Base-by-base conservation (phyloP, 2,329 filamentous ascomycete genomes). In the Monilinia fructigena region DNA sequence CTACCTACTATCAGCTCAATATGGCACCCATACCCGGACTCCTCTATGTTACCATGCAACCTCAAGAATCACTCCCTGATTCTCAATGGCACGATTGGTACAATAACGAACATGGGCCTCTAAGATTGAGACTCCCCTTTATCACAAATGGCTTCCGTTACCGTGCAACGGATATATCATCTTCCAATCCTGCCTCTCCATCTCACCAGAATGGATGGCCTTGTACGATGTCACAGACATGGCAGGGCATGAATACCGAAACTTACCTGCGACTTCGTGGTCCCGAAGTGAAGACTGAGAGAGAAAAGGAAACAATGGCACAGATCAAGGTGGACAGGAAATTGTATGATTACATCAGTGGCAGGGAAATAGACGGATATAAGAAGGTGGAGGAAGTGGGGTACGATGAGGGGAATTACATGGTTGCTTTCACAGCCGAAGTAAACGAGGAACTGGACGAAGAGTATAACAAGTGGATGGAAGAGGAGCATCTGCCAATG, bases 21-120 rank as follows among this genome's bases (percentile, higher is more conserved):
- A 67, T 67, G 65, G 52, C 65, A 26, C 59, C 65, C 42, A 56
- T 38, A 50, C 85, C 85, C 12, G 92, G 92, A 68, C 86, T 93
- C 74, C 87, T 96, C 75, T 92, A 89, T 77, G 92, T 96, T 72
- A 93, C 91, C 20, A 96, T 96, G 89, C 88, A 93, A 78, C 91
- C 92, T 73, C 83, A 85, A 76, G 83, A 71, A 82, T 92, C 72
- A 81, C 88, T 76, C 26, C 63, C 73, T 65, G 78, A 83, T 58
- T 82, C 85, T 69, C 86, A 91, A 74, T 96, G 96, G 79, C 90
- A 96, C 78, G 91, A 96, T 76, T 94, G 91, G 91, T 96, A 96
- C 81, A 93, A 96, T 80, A 95, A 93, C 78, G 92, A 96, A 80
- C 92, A 96, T 79, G 92, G 92, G 64, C 92, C 92, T 23, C 86